Evolutionary conservation across 441 rosid genomes (phyloP).

Genomic region (Melastoma candidum): DNA sequence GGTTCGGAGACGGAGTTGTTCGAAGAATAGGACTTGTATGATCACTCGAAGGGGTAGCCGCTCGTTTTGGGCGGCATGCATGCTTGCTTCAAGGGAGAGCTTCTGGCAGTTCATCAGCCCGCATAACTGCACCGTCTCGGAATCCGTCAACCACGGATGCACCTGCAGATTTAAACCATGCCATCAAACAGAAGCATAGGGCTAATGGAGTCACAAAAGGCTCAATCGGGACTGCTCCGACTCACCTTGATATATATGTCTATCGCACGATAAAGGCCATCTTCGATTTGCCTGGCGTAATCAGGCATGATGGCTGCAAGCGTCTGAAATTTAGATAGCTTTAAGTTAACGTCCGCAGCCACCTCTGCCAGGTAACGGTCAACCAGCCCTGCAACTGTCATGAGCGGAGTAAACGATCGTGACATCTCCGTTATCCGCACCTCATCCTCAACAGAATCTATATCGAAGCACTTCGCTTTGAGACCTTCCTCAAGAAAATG

Average conservation of each 20-base stretch:
- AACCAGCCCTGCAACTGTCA: slow-evolving; percentile 64
- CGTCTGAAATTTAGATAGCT: slow-evolving; percentile 58
- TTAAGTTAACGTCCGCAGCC: slow-evolving; percentile 84
- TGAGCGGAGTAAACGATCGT: slow-evolving; percentile 43
- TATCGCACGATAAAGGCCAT: slow-evolving; percentile 84
- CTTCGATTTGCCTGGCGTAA: slow-evolving; percentile 72
- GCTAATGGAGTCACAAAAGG: background rate
- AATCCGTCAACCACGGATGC: slow-evolving; percentile 83
- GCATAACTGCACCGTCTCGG: slow-evolving; percentile 74
- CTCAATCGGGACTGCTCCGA: background rate
- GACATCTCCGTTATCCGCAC: slow-evolving; percentile 38
- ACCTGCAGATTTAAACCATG: slow-evolving; percentile 32
- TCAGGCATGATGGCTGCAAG: slow-evolving; percentile 68
- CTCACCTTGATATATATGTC: slow-evolving; percentile 84
- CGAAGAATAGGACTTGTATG: slow-evolving; percentile 84
- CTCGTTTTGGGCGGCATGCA: slow-evolving; percentile 94
- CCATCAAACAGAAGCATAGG: too few species aligned
- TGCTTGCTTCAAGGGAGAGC: slow-evolving; percentile 83
- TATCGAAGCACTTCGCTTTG: slow-evolving; percentile 20
- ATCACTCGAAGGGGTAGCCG: slow-evolving; percentile 80
- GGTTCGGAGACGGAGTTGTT: slow-evolving; percentile 80
- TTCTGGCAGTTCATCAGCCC: slow-evolving; percentile 84
- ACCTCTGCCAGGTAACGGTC: slow-evolving; percentile 87
- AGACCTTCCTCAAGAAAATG: slow-evolving; percentile 46
- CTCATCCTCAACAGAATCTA: slow-evolving; percentile 32